Conservation (phyloP, 148 eudicot species). For the Salicornia ramosissima region DNA sequence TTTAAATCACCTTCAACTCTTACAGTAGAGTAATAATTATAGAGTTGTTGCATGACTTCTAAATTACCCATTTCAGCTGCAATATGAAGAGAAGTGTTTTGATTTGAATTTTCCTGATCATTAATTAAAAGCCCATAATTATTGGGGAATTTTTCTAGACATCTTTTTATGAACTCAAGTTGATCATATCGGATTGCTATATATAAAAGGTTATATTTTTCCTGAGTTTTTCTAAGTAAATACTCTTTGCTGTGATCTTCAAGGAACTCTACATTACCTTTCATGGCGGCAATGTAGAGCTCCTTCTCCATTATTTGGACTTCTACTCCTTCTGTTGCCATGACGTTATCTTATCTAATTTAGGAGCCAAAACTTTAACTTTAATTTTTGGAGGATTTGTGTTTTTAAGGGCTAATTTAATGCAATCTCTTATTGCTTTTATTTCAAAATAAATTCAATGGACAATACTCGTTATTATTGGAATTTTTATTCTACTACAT, state of each 20-base stretch:
- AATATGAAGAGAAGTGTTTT: slow-evolving; percentile 4
- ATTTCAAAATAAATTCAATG: too few relatives aligned
- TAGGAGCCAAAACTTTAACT: too few relatives aligned
- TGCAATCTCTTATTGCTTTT: too few relatives aligned
- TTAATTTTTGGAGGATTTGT: too few relatives aligned
- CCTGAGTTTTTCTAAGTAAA: neutral
- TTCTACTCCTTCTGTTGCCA: neutral
- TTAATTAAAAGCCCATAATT: neutral
- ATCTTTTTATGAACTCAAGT: neutral
- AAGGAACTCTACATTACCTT: neutral
- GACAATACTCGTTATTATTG: too few relatives aligned
- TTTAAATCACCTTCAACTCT: neutral
- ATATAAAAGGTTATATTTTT: slow-evolving; percentile 1
- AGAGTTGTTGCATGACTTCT: neutral
- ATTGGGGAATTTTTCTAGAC: neutral
- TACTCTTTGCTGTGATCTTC: neutral
- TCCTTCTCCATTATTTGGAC: slow-evolving; percentile 7
- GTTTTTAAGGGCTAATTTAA: too few relatives aligned
- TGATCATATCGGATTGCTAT: neutral
- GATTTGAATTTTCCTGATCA: neutral
- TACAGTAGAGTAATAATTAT: too few relatives aligned
- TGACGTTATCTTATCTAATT: too few relatives aligned
- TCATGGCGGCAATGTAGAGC: slow-evolving; percentile 4
- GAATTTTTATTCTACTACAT: too few relatives aligned
- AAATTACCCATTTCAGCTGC: neutral